Percentiles rank a stretch among this genome's conserved stretches.
Conservation (phyloP, 1,284 basidiomycete genomes). For the Puccinia coronata region DNA sequence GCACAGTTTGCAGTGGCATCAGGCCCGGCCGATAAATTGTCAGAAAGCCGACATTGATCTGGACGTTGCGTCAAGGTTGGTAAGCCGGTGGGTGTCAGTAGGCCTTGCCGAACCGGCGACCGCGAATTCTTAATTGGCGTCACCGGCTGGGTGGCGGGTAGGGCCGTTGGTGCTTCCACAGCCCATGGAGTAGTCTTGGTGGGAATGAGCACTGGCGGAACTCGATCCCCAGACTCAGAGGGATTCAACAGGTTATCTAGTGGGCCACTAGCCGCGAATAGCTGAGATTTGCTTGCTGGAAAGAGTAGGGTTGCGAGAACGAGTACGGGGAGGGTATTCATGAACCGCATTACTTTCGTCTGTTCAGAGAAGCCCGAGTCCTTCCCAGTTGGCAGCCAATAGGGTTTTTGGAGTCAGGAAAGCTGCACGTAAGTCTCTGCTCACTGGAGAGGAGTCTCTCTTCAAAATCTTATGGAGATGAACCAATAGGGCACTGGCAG, state of each 20-base stretch:
- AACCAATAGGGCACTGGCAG: no score
- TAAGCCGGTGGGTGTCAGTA: neutral
- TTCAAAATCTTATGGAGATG: no score
- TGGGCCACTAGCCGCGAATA: neutral
- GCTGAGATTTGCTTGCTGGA: neutral
- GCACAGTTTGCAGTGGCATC: conserved; percentile 18
- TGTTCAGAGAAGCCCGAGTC: neutral
- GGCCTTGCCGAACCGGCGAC: conserved; percentile 12
- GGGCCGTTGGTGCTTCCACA: neutral
- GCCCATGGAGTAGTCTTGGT: neutral
- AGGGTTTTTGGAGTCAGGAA: no score
- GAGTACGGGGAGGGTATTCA: neutral
- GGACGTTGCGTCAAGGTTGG: neutral
- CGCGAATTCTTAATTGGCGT: neutral
- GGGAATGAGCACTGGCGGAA: neutral
- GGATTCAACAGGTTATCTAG: neutral
- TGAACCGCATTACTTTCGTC: conserved; percentile 4
- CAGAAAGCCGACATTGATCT: conserved; percentile 28
- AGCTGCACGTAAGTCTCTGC: no score
- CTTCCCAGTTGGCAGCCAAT: no score
- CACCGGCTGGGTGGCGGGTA: neutral
- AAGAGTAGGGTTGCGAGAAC: neutral
- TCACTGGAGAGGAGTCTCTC: no score
- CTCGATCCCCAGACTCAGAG: conserved; percentile 1
- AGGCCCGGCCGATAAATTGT: conserved; percentile 18